These are phyloP conservation scores for Hypholoma sublateritium DNA, from an alignment of 768 basidiomycete genomes.

Conservation along the genomic window DNA sequence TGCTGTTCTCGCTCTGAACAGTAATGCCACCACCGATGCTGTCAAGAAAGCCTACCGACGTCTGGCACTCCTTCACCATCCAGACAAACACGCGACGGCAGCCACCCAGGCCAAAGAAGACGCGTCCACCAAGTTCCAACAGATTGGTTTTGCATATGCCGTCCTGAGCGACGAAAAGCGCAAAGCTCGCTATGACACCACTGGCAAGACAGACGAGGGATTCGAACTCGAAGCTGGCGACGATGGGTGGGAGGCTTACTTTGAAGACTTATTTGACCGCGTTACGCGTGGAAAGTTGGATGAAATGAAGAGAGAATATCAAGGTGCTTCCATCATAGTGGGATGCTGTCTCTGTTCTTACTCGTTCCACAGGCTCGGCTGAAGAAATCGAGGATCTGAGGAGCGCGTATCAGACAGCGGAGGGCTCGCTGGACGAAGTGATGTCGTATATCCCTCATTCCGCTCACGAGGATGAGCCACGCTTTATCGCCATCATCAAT, in stretches of 20 bases:
- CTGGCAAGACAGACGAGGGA: constrained; percentile 83
- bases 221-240: constrained; percentile 70
- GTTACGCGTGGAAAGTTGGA: constrained; percentile 87
- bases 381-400: constrained; percentile 86
- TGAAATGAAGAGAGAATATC: constrained; percentile 92
- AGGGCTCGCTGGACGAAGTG: constrained; percentile 79
- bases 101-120: constrained; percentile 60
- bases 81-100: constrained; percentile 81
- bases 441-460: constrained; percentile 88
- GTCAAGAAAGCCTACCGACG: constrained; percentile 86
- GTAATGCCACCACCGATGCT: constrained; percentile 56
- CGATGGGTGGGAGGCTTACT: constrained; percentile 95
- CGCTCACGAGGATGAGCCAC: constrained; percentile 78
- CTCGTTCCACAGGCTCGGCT: constrained; percentile 57
- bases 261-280: constrained; percentile 84
- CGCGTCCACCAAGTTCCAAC: constrained; percentile 82
- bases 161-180: constrained; percentile 79
- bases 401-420: constrained; percentile 65
- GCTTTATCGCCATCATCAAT: constrained; percentile 73
- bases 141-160: constrained; percentile 92
- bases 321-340: constrained; percentile 50
- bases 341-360: background rate
- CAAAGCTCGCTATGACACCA: constrained; percentile 77
- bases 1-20: constrained; percentile 58
- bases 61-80: constrained; percentile 80